Evolutionary conservation across 768 basidiomycete genomes (phyloP).

Genomic region (Lenzites betulinus): DNA sequence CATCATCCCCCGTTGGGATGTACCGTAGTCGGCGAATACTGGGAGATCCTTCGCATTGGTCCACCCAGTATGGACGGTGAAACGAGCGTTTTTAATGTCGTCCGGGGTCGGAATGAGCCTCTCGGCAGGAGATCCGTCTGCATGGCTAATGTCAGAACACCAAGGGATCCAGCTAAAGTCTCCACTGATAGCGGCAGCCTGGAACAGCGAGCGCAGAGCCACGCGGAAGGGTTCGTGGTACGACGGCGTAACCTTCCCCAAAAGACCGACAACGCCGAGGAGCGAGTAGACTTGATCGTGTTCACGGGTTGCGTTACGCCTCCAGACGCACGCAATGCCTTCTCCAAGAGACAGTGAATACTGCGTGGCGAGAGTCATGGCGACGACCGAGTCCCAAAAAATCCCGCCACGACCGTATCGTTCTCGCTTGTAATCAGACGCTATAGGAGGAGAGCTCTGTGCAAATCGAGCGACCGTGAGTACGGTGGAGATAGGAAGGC

Average conservation of each 20-base stretch:
- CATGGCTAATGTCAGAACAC: not conserved
- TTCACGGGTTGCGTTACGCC: not conserved
- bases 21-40: too few species aligned
- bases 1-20: too few species aligned
- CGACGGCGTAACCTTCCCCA: not conserved
- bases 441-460: not conserved
- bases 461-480: not conserved
- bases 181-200: not conserved
- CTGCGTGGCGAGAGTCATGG: not conserved
- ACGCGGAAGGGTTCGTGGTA: not conserved
- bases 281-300: not conserved
- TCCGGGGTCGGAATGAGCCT: too few species aligned
- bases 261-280: not conserved
- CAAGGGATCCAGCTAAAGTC: not conserved
- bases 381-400: not conserved
- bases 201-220: not conserved
- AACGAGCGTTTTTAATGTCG: too few species aligned
- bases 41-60: too few species aligned
- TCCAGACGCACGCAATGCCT: not conserved
- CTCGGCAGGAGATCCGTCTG: too few species aligned
- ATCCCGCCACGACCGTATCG: not conserved
- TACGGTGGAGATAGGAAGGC: not conserved
- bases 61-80: too few species aligned
- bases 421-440: not conserved
- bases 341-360: not conserved